Conservation (phyloP, 345 rosid species). For the Lepidium sativum region DNA sequence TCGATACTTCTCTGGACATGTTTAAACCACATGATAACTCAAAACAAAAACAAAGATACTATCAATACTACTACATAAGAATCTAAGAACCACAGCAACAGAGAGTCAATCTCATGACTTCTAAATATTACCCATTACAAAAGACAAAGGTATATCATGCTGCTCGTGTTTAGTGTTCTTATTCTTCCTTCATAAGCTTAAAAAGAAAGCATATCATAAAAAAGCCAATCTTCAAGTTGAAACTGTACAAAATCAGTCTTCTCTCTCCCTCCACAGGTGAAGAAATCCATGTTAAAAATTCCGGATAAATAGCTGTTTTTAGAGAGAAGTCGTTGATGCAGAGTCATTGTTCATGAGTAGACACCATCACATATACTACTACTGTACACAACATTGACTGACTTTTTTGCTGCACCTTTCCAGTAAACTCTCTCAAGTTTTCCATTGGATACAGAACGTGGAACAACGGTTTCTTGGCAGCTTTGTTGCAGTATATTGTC, state of each 20-base stretch:
- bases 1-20: slow-evolving; percentile 17
- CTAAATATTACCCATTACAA: slow-evolving; percentile 24
- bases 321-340: slow-evolving; percentile 21
- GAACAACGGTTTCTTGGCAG: slow-evolving; percentile 30
- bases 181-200: slow-evolving; percentile 12
- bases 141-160: slow-evolving; percentile 26
- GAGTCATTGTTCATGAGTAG: slow-evolving; percentile 31
- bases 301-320: slow-evolving; percentile 14
- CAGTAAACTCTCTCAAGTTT: slow-evolving; percentile 28
- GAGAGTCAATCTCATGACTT: slow-evolving; percentile 2
- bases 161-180: slow-evolving; percentile 12
- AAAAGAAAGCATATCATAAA: slow-evolving; percentile 6
- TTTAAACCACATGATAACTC: not conserved
- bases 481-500: slow-evolving; percentile 39
- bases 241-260: slow-evolving; percentile 26
- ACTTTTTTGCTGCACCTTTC: slow-evolving; percentile 42
- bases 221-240: slow-evolving; percentile 24
- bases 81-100: slow-evolving; percentile 25
- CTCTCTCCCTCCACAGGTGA: slow-evolving; percentile 16
- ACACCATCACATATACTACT: slow-evolving; percentile 40
- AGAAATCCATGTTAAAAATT: slow-evolving; percentile 23
- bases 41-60: not conserved
- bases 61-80: slow-evolving; percentile 11
- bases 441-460: slow-evolving; percentile 33
- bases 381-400: slow-evolving; percentile 43